Conservation (phyloP, 495 filamentous ascomycete genomes). For the Neurospora hispaniola region DNA sequence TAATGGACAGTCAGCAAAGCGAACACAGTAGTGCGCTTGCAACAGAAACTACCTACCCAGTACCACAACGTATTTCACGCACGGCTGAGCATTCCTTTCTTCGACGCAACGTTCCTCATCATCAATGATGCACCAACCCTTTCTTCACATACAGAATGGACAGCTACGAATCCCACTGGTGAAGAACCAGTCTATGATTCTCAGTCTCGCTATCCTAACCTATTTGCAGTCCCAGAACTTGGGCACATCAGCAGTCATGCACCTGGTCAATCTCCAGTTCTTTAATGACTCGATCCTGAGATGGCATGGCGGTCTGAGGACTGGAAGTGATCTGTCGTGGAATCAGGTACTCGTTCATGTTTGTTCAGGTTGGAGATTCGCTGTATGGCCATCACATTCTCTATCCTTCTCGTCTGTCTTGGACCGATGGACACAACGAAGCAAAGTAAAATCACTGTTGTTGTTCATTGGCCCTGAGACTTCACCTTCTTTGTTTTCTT, state of each 20-base stretch:
- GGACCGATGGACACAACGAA: neutral
- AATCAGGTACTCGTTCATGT: neutral
- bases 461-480: neutral
- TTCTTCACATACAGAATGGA: neutral
- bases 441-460: neutral
- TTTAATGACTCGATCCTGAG: neutral
- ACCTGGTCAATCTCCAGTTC: neutral
- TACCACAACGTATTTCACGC: neutral
- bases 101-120: neutral
- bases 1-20: neutral
- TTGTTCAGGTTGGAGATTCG: neutral
- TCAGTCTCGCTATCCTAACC: rapidly evolving
- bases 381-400: neutral
- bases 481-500: neutral
- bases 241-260: neutral
- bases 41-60: neutral
- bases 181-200: neutral
- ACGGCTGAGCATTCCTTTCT: no score
- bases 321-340: neutral
- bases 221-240: neutral
- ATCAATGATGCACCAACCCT: neutral
- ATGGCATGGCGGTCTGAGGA: neutral
- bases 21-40: neutral
- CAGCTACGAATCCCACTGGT: neutral
- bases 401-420: neutral